A percentile compares a stretch with the other conserved stretches of the same genome.
These are phyloP conservation scores for Monosporozyma aerobia DNA, from an alignment of 805 yeast genomes.

Conservation along the genomic window DNA sequence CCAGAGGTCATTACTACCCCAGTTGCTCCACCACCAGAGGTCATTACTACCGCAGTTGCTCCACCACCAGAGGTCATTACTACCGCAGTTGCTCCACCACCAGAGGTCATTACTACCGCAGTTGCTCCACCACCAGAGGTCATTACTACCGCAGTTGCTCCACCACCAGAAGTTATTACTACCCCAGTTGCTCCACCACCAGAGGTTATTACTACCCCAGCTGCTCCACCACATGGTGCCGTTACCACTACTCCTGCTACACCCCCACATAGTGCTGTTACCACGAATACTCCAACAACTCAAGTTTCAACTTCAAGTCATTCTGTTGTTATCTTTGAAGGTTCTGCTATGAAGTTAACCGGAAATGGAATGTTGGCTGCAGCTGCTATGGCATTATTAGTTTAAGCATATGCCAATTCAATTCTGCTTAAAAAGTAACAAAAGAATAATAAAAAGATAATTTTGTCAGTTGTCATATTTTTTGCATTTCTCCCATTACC, in stretches of 20 bases:
- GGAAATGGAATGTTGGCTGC: not conserved
- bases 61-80: not conserved
- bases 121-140: not conserved
- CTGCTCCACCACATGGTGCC: not conserved
- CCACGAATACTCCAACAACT: not conserved
- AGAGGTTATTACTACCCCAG: not conserved
- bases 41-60: not conserved
- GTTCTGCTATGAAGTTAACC: not conserved
- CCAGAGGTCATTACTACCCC: not conserved
- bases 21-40: not conserved
- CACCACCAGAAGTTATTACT: not conserved
- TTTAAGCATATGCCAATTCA: not conserved
- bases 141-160: not conserved
- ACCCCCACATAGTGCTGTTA: not conserved
- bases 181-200: conserved; percentile 1
- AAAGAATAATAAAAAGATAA: not conserved
- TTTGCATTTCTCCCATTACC: not conserved
- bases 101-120: not conserved
- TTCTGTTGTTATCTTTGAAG: conserved; percentile 1
- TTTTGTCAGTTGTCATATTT: not conserved
- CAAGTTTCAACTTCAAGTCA: not conserved
- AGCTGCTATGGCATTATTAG: conserved; percentile 1
- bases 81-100: not conserved
- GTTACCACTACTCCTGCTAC: not conserved
- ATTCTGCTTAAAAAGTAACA: not conserved